Base-by-base conservation (phyloP, 2,329 filamentous ascomycete genomes). In the Penicillium freii region DNA sequence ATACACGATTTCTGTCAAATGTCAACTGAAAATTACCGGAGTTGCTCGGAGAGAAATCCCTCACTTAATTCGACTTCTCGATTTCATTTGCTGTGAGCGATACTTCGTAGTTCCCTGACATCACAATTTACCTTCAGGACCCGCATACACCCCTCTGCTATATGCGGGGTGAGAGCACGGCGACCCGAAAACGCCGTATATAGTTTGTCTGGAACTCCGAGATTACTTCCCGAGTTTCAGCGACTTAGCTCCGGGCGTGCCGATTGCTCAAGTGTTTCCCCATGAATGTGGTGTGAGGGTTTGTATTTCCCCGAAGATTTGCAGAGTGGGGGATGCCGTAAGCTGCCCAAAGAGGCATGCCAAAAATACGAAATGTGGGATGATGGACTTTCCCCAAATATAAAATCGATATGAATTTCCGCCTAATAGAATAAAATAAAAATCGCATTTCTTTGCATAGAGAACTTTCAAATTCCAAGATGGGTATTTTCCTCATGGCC, bases 231-330 rank as follows among this genome's bases (percentile, higher is more conserved):
- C 31, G 40, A 51, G 49, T 36, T 62, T 51, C 38, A 50, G 58
- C 51, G 54, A 62, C 21, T 47, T 39, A 31, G 38, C 25, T 11
- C 56, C 50, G 42, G 51, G n/a, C 15, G 4, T 52, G 51, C 31
- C 19, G 42, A 42, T 13, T 33, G 19, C 29, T 54, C 40, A 42
- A 31, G 10, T 34, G 15, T n/a, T 5, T 3, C 10, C 15, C n/a
- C 31, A n/a, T 31, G 23, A 38, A 53, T 40, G 54, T 54, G 50
- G 50, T 45, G 31, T 42, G n/a, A 33, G 31, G 42, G 10, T 34
- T 51, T 29, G 13, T 52, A 57, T 51, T 62, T 58, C 58, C 43
- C 60, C 58, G 56, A 62, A 57, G 58, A 57, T 57, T 51, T 44
- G 25, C 40, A 45, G 23, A 29, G 56, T 33, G 11, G 29, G 23